phyloP scores from a whole-genome alignment of 2,329 filamentous ascomycete species.

The Xylaria sp. region DNA sequence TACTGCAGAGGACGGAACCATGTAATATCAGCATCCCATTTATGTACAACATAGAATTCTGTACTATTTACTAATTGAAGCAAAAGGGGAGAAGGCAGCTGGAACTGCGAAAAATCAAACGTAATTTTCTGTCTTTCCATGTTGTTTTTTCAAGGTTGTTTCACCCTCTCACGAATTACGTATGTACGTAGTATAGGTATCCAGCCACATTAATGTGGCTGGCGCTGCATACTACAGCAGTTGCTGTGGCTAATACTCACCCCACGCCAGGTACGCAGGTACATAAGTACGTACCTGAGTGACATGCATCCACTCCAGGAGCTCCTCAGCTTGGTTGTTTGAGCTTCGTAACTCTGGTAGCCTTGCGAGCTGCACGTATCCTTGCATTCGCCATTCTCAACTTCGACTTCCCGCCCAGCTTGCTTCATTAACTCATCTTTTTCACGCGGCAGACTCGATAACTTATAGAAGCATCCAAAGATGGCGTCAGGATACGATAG shows the following conservation, averaged over 20 bases:
- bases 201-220: neutral
- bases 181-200: no score
- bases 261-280: neutral
- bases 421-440: constrained; percentile 2
- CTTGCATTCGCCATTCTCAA: constrained; percentile 14
- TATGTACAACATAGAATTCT: constrained; percentile 16
- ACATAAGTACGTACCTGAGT: neutral
- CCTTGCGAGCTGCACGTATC: constrained; percentile 31
- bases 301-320: constrained; percentile 4
- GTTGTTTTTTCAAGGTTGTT: no score
- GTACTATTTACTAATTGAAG: neutral
- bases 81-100: neutral
- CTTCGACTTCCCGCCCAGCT: constrained; percentile 20
- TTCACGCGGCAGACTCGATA: constrained; percentile 17
- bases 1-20: constrained; percentile 1
- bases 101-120: constrained; percentile 1
- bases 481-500: constrained; percentile 98
- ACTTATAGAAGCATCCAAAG: constrained; percentile 27
- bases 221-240: constrained; percentile 11
- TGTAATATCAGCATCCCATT: constrained; percentile 12
- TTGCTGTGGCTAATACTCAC: neutral
- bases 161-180: no score
- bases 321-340: constrained; percentile 24
- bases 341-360: constrained; percentile 40
- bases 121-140: neutral